Percentiles rank a stretch among this genome's conserved stretches.
Evolutionary conservation across 306 rosid genomes (phyloP).

Genomic region (Sicyos baderoa): DNA sequence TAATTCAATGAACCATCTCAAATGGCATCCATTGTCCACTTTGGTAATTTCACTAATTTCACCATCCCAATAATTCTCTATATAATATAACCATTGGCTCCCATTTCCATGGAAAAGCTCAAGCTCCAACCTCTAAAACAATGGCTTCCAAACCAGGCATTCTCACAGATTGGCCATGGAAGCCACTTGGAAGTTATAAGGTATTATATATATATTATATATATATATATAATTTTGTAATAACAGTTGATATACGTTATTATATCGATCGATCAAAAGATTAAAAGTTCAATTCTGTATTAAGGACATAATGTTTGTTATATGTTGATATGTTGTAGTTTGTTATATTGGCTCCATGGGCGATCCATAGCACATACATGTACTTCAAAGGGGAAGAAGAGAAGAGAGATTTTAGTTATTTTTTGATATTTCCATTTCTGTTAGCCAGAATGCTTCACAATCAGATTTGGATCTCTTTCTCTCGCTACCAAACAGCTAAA

Average conservation of each 20-base stretch:
- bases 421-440: constrained; percentile 24
- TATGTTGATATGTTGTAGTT: not conserved
- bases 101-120: not conserved
- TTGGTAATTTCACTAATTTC: not conserved
- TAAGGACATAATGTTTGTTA: too few species aligned
- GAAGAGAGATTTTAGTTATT: constrained; percentile 20
- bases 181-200: constrained; percentile 48
- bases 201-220: constrained; percentile 3
- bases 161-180: constrained; percentile 69
- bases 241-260: too few species aligned
- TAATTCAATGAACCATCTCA: not conserved
- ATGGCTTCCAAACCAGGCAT: constrained; percentile 63
- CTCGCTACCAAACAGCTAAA: constrained; percentile 26
- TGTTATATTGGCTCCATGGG: constrained; percentile 29
- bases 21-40: not conserved
- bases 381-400: constrained; percentile 13
- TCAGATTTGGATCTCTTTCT: constrained; percentile 30
- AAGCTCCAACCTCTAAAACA: not conserved
- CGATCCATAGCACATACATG: constrained; percentile 17
- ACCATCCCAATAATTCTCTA: not conserved
- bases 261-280: too few species aligned
- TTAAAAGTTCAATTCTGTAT: too few species aligned
- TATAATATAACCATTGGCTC: not conserved
- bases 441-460: constrained; percentile 25
- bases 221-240: too few species aligned